These are phyloP conservation scores for Verticillium tricorpus DNA, from an alignment of 2,329 filamentous ascomycete genomes.

Conservation along the genomic window DNA sequence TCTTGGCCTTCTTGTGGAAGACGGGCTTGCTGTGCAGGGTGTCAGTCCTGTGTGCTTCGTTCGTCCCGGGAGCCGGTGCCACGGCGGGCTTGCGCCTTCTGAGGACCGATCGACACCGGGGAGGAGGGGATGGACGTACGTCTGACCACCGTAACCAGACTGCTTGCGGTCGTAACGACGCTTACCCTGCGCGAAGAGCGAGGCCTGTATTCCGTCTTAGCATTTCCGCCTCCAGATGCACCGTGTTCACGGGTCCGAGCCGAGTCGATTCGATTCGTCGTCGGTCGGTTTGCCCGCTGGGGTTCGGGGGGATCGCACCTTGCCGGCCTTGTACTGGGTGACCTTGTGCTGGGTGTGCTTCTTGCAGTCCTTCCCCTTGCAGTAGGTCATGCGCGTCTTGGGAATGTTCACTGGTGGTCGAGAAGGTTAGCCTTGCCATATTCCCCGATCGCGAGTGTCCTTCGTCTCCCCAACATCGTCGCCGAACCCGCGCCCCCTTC, in stretches of 20 bases:
- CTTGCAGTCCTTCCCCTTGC: conserved; percentile 92
- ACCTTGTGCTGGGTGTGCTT: conserved; percentile 92
- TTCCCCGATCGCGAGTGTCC: background rate
- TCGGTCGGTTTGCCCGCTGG: conserved; percentile 11
- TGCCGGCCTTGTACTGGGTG: conserved; percentile 95
- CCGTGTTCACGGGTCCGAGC: background rate
- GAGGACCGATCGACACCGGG: background rate
- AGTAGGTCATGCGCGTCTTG: conserved; percentile 96
- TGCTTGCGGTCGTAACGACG: conserved; percentile 99
- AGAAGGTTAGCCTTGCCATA: conserved; percentile 22
- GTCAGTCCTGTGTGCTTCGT: background rate
- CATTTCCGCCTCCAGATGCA: background rate
- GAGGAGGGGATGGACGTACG: conserved; percentile 25
- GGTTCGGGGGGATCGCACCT: conserved; percentile 44
- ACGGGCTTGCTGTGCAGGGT: conserved; percentile 66
- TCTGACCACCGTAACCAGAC: conserved; percentile 99
- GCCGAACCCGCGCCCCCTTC: background rate
- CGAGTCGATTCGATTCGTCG: background rate
- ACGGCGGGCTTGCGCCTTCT: background rate
- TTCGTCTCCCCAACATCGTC: background rate
- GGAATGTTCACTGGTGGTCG: conserved; percentile 84
- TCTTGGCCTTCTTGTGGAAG: conserved; percentile 99
- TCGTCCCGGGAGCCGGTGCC: background rate
- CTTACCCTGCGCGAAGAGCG: conserved; percentile 97
- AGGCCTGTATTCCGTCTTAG: conserved; percentile 52